phyloP scores from a whole-genome alignment of 495 filamentous ascomycete genomes.

The Penicillium bovifimosum region DNA sequence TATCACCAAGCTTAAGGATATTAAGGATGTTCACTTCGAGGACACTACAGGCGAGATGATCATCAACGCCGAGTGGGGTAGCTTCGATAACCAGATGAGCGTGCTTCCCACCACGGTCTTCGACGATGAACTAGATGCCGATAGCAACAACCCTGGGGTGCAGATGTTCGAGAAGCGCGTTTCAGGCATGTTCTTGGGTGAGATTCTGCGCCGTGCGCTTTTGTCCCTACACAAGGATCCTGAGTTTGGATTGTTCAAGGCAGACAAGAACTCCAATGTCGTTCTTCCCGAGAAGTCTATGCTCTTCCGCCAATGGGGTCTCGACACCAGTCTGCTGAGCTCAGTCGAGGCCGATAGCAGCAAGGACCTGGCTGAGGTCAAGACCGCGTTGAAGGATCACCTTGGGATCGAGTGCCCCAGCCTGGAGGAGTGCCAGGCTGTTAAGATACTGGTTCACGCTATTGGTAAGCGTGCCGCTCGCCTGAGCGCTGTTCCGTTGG shows the following conservation, averaged over 20 bases:
- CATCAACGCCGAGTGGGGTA: slow-evolving; percentile 97
- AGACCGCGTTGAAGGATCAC: slow-evolving; percentile 68
- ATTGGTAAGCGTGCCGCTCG: slow-evolving; percentile 85
- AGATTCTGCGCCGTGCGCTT: slow-evolving; percentile 78
- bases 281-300: slow-evolving; percentile 55
- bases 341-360: slow-evolving; percentile 71
- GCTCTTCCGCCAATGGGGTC: slow-evolving; percentile 77
- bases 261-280: slow-evolving; percentile 66
- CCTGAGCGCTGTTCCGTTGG: slow-evolving; percentile 81
- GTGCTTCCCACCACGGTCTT: slow-evolving; percentile 82
- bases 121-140: slow-evolving; percentile 70
- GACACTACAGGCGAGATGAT: slow-evolving; percentile 88
- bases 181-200: slow-evolving; percentile 96
- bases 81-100: slow-evolving; percentile 88
- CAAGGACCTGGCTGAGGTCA: slow-evolving; percentile 55
- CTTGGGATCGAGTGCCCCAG: slow-evolving; percentile 66
- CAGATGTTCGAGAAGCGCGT: slow-evolving; percentile 99
- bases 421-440: slow-evolving; percentile 72
- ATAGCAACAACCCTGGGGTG: slow-evolving; percentile 85
- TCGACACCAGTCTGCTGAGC: slow-evolving; percentile 84
- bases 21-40: slow-evolving; percentile 60
- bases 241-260: slow-evolving; percentile 59
- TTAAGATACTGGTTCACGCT: slow-evolving; percentile 73
- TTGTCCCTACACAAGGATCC: slow-evolving; percentile 59
- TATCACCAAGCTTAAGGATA: slow-evolving; percentile 42